Conservation (phyloP, 345 rosid species). For the Adansonia digitata region DNA sequence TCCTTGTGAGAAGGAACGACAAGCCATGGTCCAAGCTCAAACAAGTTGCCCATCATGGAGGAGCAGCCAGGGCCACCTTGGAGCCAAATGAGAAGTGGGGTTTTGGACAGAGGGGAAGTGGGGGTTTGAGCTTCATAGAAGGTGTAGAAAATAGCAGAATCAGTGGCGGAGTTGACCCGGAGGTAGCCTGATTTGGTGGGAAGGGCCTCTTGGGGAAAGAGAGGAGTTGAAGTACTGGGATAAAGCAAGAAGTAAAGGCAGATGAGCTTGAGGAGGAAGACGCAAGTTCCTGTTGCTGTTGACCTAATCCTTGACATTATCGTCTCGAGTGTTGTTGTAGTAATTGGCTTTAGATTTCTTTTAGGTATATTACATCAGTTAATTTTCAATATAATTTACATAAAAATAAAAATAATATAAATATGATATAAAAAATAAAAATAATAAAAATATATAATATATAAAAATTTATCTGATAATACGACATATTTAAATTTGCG, state of each 20-base stretch:
- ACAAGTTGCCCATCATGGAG: slow-evolving; percentile 80
- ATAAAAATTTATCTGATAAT: too few species aligned
- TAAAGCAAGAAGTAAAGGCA: slow-evolving; percentile 19
- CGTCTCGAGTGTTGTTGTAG: not conserved
- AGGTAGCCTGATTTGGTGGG: slow-evolving; percentile 92
- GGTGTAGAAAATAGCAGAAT: slow-evolving; percentile 68
- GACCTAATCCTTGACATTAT: slow-evolving; percentile 13
- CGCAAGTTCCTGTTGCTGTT: not conserved
- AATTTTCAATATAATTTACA: too few species aligned
- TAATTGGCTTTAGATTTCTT: not conserved
- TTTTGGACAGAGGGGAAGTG: slow-evolving; percentile 34
- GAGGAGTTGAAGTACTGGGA: slow-evolving; percentile 18
- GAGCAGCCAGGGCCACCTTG: slow-evolving; percentile 96
- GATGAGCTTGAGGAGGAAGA: slow-evolving; percentile 20
- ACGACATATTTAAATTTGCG: too few species aligned
- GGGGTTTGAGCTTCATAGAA: slow-evolving; percentile 73
- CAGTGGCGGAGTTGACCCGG: slow-evolving; percentile 37
- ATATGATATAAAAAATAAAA: too few species aligned
- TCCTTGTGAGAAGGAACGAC: slow-evolving; percentile 30
- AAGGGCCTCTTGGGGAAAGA: slow-evolving; percentile 51
- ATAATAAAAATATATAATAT: too few species aligned
- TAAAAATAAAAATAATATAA: too few species aligned
- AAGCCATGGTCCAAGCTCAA: slow-evolving; percentile 84
- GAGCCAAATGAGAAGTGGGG: slow-evolving; percentile 80
- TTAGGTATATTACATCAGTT: too few species aligned